Evolutionary conservation across 2,329 filamentous ascomycete genomes (phyloP), one percentile per base, ranked within the genome.

Genomic region (Aspergillus sp.): DNA sequence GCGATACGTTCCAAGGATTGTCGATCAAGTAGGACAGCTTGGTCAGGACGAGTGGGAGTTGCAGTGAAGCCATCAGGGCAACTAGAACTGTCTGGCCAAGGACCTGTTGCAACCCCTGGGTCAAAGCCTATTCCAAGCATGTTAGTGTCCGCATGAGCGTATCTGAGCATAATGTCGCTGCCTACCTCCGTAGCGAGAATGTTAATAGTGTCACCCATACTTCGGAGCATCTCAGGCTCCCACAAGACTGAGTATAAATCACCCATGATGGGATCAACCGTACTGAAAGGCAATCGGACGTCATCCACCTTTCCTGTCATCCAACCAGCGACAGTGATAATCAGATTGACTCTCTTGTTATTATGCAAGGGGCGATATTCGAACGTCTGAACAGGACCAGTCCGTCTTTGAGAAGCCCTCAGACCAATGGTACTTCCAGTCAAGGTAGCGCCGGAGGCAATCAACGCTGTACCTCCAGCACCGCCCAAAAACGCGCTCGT

Each of bases 281-380:
- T 99, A 79, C 92, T 97, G 77, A 90, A 99, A 7, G 95, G 95
- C 70, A 99, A 79, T 62, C 95, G 90, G 53, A 99, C 93, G 75
- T 99, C 95, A 78, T 99, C 95, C 56, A 96, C 88, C 73, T 96
- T 98, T 70, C 96, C 95, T 42, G 92, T 97, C 90, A 99, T 96
- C 95, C 95, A 99, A 3, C 95, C 95, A 0, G 94, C 92, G 30
- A 99, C 87, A 0, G 95, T 98, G 41, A 99, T 88, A 64, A 99
- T 95, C 30, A 99, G 84, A 69, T 99, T 98, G 41, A 97, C 91
- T 60, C 93, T 85, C 78, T 99, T 99, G 78, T 98, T 98, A 80
- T 99, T 99, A 81, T 98, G 93, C 49, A 99, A 80, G 6, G 95
- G 95, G 48, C 94, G 87, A 74, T 98, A 99, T 77, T 99, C 95